Evolutionary conservation across 768 basidiomycete species (phyloP).

Genomic region (Leccinum obscurum): DNA sequence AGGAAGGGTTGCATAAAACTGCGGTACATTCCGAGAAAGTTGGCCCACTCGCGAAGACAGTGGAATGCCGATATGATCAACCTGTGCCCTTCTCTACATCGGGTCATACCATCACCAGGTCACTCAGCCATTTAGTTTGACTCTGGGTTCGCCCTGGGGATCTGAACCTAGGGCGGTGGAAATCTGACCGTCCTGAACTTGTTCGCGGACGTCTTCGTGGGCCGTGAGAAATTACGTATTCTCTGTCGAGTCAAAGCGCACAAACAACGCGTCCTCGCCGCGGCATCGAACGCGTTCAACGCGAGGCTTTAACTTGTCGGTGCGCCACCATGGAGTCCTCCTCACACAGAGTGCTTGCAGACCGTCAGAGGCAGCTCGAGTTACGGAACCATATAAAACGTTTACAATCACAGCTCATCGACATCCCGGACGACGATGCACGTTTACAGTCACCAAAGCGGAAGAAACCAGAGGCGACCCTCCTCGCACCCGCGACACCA

Average conservation of each 20-base stretch:
- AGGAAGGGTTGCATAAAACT: constrained; percentile 24
- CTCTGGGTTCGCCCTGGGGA: constrained; percentile 8
- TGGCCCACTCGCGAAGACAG: constrained; percentile 7
- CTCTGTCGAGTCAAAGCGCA: background rate
- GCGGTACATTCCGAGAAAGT: constrained; percentile 36
- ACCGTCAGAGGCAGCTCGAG: constrained; percentile 45
- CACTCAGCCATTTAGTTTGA: constrained; percentile 2
- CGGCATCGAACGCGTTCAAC: constrained; percentile 20
- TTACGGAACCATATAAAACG: constrained; percentile 54
- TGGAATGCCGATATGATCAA: constrained; percentile 14
- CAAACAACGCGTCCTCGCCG: constrained; percentile 27
- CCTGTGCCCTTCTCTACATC: constrained; percentile 14
- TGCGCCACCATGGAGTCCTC: constrained; percentile 55
- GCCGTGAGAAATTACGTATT: constrained; percentile 28
- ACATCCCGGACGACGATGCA: constrained; percentile 30
- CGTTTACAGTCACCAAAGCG: constrained; percentile 46
- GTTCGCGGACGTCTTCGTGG: background rate
- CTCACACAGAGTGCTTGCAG: constrained; percentile 40
- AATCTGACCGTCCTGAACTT: background rate
- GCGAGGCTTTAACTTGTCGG: constrained; percentile 3
- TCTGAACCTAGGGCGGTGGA: constrained; percentile 9
- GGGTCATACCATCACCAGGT: constrained; percentile 13
- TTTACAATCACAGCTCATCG: constrained; percentile 55
- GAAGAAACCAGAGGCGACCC: constrained; percentile 40
- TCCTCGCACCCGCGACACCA: constrained; percentile 53